Base-by-base conservation (phyloP, 768 basidiomycete genomes). In the Pleurotus giganteus region DNA sequence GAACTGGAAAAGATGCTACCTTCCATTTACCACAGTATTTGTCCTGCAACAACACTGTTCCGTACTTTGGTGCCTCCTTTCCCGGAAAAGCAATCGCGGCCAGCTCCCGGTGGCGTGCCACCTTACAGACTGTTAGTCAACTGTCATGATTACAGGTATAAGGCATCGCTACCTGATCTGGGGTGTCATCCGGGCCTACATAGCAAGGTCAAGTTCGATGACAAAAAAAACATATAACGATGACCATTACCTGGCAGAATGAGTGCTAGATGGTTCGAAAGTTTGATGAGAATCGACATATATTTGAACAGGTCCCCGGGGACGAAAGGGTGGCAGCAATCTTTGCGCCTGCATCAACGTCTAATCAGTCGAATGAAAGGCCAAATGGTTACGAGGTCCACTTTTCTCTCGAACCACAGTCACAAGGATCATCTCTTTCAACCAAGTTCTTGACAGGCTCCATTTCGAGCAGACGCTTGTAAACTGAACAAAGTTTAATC, bases 231-330 rank as follows among this genome's bases (percentile, higher is more conserved):
- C 32, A 46, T 57, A 21, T 23, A 11, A 24, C 19, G 17, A 53
- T 34, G 21, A 17, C 1, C 53, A 67, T 21, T 58, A 91, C 94
- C 79, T 49, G 92, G 94, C 37, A 96, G 78, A 36, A 98, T 88
- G 19, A 98, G 70, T 0, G 81, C 89, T 43, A 96, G 78, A 66
- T 97, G 94, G 65, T 98, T 94, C 7, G 91, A 89, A 4, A 94
- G 73, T 67, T 92, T 91, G 69, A 92, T 88, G 47, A 94, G 72
- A n/a, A 91, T 78, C 1, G 84, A 83, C 74, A 90, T 89, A 61
- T 83, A 90, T 63, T 82, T 85, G 68, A 96, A 85, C 4, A 94
- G 74, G 32, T 85, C 78, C 31, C 83, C 83, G 2, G 85, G 74
- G 46, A 83, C 82, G 62, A 71, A 74, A 0, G 68, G 66, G 51